phyloP scores from a whole-genome alignment of 805 yeast species.

The Candida manassasensis region DNA sequence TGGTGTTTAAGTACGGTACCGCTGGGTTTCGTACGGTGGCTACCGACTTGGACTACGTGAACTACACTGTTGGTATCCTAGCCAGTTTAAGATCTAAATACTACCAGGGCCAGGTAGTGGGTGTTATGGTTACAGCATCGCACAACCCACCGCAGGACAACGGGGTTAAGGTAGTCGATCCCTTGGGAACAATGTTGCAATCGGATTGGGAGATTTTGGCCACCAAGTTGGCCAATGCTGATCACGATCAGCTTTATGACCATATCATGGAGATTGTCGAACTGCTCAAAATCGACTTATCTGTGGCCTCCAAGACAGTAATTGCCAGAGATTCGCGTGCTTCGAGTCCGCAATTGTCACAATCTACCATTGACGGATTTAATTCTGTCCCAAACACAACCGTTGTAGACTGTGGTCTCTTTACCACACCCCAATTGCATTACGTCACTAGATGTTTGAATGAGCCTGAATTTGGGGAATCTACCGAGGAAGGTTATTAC shows the following conservation, averaged over 20 bases:
- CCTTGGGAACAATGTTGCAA: conserved; percentile 84
- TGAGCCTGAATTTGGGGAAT: conserved; percentile 57
- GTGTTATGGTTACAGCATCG: conserved; percentile 96
- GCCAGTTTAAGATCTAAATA: conserved; percentile 80
- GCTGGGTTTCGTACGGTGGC: conserved; percentile 92
- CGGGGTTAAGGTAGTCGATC: conserved; percentile 93
- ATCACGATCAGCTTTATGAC: conserved; percentile 38
- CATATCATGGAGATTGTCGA: conserved; percentile 35
- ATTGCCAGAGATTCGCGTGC: conserved; percentile 88
- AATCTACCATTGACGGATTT: conserved; percentile 60
- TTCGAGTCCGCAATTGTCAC: conserved; percentile 64
- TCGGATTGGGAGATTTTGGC: conserved; percentile 81
- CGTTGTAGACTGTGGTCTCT: conserved; percentile 54
- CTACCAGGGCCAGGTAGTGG: conserved; percentile 65
- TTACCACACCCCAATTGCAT: conserved; percentile 94
- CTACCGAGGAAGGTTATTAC: conserved; percentile 68
- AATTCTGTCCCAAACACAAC: conserved; percentile 39
- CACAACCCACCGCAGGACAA: conserved; percentile 91
- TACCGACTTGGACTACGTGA: conserved; percentile 65
- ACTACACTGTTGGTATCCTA: conserved; percentile 75
- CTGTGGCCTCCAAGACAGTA: conserved; percentile 43
- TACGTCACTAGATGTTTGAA: conserved; percentile 73
- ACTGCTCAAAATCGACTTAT: conserved; percentile 43
- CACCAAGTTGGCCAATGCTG: conserved; percentile 72
- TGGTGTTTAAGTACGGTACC: conserved; percentile 74